phyloP scores from a whole-genome alignment of 208 protist genomes.

The Acanthamoeba lugdunensis region DNA sequence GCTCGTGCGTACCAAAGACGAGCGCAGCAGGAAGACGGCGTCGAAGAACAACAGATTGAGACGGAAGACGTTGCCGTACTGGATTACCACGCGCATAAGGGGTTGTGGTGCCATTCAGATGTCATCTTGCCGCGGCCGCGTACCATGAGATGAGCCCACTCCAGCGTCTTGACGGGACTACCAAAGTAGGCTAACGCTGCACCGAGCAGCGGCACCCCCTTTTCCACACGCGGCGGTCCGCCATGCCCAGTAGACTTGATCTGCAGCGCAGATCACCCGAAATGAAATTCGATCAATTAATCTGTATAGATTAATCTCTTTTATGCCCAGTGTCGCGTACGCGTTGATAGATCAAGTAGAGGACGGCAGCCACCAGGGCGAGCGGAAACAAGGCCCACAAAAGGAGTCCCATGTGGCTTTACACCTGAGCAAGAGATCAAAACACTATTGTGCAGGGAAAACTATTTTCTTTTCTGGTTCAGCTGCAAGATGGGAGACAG shows the following conservation, averaged over 20 bases:
- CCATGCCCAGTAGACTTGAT: not conserved
- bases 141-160: conserved; percentile 57
- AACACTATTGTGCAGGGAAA: not conserved
- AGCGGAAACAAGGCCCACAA: not conserved
- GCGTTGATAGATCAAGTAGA: not conserved
- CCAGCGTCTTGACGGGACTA: not conserved
- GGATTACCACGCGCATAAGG: not conserved
- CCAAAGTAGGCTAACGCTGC: conserved; percentile 13
- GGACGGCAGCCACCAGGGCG: not conserved
- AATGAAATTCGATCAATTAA: not conserved
- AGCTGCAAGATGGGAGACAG: conserved; percentile 14
- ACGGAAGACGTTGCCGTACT: conserved; percentile 45
- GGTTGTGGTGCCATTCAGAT: not conserved
- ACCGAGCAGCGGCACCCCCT: not conserved
- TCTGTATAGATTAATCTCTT: too few species aligned
- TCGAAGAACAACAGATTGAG: conserved; percentile 38
- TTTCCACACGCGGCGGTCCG: conserved; percentile 33
- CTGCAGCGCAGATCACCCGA: not conserved
- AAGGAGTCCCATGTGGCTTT: not conserved
- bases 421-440: not conserved
- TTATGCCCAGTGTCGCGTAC: not conserved
- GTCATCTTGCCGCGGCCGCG: not conserved
- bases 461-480: not conserved
- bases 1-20: not conserved
- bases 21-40: conserved; percentile 51